Evolutionary conservation across 768 basidiomycete genomes (phyloP).

Genomic region (Lyophyllum atratum): DNA sequence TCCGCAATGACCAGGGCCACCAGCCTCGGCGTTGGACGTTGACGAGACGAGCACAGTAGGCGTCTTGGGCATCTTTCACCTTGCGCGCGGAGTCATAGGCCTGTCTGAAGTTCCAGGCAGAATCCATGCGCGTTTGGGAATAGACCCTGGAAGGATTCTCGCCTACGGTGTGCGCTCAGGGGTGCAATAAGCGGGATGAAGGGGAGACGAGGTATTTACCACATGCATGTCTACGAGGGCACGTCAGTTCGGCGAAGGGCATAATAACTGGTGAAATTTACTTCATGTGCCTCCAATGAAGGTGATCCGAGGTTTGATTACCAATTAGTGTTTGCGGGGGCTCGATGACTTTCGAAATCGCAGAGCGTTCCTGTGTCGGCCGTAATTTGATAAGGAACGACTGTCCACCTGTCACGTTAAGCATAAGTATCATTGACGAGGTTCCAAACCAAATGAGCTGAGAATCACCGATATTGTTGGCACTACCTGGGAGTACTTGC

Average conservation of each 20-base stretch:
- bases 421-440: neutral
- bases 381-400: constrained; percentile 79
- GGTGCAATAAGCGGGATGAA: neutral
- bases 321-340: constrained; percentile 57
- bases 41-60: constrained; percentile 55
- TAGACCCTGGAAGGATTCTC: constrained; percentile 60
- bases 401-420: constrained; percentile 60
- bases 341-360: constrained; percentile 70
- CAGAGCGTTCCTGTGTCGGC: constrained; percentile 67
- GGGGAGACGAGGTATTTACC: constrained; percentile 29
- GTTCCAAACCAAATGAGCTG: neutral
- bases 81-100: constrained; percentile 71
- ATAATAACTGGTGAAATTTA: constrained; percentile 22
- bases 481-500: constrained; percentile 74
- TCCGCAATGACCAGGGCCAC: constrained; percentile 7
- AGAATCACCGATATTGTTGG: constrained; percentile 54
- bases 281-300: constrained; percentile 81
- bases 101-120: constrained; percentile 66
- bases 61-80: constrained; percentile 69
- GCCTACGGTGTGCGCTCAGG: constrained; percentile 27
- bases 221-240: constrained; percentile 61
- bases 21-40: constrained; percentile 14
- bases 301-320: constrained; percentile 37
- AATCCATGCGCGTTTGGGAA: constrained; percentile 58
- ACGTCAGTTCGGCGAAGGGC: neutral